Evolutionary conservation across 1,284 basidiomycete species (phyloP).

Genomic region (Cryptococcus floricola): DNA sequence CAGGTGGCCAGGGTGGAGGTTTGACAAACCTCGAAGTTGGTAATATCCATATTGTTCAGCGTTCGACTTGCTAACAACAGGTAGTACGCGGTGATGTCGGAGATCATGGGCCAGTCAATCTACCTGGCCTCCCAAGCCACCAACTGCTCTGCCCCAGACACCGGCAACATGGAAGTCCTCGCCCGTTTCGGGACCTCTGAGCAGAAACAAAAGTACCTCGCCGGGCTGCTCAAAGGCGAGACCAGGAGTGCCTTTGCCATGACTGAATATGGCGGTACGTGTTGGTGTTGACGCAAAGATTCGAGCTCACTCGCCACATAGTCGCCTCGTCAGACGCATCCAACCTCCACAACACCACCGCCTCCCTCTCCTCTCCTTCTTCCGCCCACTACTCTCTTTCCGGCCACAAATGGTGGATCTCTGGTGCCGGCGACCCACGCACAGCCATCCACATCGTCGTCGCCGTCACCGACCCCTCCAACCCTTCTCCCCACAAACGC

Average conservation of each 20-base stretch:
- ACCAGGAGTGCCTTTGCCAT: conserved; percentile 91
- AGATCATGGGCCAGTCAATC: conserved; percentile 79
- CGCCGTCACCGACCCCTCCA: conserved; percentile 52
- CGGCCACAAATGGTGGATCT: conserved; percentile 99
- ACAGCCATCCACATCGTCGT: conserved; percentile 87
- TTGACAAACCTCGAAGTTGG: conserved; percentile 84
- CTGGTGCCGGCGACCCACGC: conserved; percentile 91
- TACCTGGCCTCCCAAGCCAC: conserved; percentile 78
- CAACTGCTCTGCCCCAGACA: conserved; percentile 93
- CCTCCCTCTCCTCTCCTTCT: conserved; percentile 64
- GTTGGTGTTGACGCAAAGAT: not conserved
- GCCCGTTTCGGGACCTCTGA: conserved; percentile 84
- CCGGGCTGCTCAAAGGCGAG: conserved; percentile 83
- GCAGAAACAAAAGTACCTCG: conserved; percentile 88
- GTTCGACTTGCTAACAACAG: not conserved
- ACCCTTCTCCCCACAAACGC: conserved; percentile 61
- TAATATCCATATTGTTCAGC: conserved; percentile 15
- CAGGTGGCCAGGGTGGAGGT: conserved; percentile 65
- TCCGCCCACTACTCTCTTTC: conserved; percentile 75
- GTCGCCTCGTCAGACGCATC: conserved; percentile 94
- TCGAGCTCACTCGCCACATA: conserved; percentile 33
- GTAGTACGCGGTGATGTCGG: conserved; percentile 94
- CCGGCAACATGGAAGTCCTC: conserved; percentile 96
- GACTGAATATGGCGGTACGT: conserved; percentile 83
- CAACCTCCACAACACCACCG: conserved; percentile 87